phyloP scores from a whole-genome alignment of 2,329 filamentous ascomycete species.

The Parasarocladium wereldwijsianum region DNA sequence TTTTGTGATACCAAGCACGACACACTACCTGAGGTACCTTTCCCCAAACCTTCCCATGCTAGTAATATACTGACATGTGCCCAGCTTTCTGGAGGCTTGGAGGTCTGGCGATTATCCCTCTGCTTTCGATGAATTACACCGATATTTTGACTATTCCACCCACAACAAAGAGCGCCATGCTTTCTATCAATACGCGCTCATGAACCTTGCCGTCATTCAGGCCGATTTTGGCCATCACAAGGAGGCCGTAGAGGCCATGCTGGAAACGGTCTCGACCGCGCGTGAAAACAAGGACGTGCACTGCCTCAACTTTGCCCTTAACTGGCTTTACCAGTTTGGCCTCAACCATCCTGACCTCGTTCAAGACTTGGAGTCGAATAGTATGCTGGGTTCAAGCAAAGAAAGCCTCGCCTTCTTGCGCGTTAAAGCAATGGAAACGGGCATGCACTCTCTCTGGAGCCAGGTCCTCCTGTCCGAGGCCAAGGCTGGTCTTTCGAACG shows the following conservation, averaged over 20 bases:
- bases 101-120: slow-evolving; percentile 78
- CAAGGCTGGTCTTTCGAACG: slow-evolving; percentile 60
- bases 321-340: slow-evolving; percentile 93
- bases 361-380: slow-evolving; percentile 52
- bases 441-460: slow-evolving; percentile 74
- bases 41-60: neutral
- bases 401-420: slow-evolving; percentile 76
- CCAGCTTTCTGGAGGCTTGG: slow-evolving; percentile 82
- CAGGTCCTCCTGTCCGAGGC: slow-evolving; percentile 77
- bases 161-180: slow-evolving; percentile 66
- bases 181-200: slow-evolving; percentile 87
- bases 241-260: slow-evolving; percentile 86
- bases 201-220: slow-evolving; percentile 87
- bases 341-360: slow-evolving; percentile 69
- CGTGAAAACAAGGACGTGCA: slow-evolving; percentile 84
- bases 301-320: slow-evolving; percentile 88
- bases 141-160: slow-evolving; percentile 96
- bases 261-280: slow-evolving; percentile 89
- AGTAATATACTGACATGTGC: neutral
- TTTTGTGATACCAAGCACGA: slow-evolving; percentile 53
- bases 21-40: slow-evolving; percentile 55
- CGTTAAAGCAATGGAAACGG: slow-evolving; percentile 69
- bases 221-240: slow-evolving; percentile 86
- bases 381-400: slow-evolving; percentile 61
- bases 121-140: slow-evolving; percentile 80